Percentiles rank a stretch among this genome's conserved stretches.
Evolutionary conservation across 1,284 basidiomycete genomes (phyloP).

Genomic region (Ganoderma boninense): DNA sequence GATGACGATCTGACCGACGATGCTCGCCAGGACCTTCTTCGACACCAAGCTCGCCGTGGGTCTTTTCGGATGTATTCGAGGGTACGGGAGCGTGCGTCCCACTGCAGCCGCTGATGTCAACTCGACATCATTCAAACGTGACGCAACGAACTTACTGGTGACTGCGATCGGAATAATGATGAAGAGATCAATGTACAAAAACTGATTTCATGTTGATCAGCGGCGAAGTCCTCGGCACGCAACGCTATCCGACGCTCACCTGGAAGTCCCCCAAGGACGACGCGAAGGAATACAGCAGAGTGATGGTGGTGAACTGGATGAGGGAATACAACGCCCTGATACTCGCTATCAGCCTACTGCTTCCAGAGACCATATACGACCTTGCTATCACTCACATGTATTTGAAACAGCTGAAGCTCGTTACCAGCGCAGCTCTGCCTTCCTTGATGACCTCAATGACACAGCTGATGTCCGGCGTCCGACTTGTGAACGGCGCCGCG

Average conservation of each 20-base stretch:
- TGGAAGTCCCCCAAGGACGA: conserved; percentile 97
- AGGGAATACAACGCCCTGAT: conserved; percentile 88
- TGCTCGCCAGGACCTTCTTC: conserved; percentile 93
- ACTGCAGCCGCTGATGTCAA: conserved; percentile 57
- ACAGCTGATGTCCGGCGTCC: conserved; percentile 94
- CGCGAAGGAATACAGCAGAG: conserved; percentile 94
- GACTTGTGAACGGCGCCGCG: conserved; percentile 98
- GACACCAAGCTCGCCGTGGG: conserved; percentile 98
- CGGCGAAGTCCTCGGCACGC: conserved; percentile 11
- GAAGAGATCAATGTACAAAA: conserved; percentile 97
- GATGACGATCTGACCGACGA: conserved; percentile 93
- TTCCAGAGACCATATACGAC: background rate
- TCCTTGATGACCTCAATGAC: conserved; percentile 97
- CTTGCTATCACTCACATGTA: conserved; percentile 80
- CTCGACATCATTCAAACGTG: conserved; percentile 3
- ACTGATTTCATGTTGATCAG: conserved; percentile 55
- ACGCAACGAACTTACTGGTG: conserved; percentile 71
- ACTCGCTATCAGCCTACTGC: conserved; percentile 16
- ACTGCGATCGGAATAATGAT: conserved; percentile 98
- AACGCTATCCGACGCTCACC: conserved; percentile 49
- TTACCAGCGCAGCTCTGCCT: conserved; percentile 94
- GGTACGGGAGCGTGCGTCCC: conserved; percentile 93
- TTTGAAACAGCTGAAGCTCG: conserved; percentile 99
- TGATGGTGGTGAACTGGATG: conserved; percentile 91
- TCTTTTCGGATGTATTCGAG: conserved; percentile 87